Evolutionary conservation across 345 rosid genomes (phyloP).

Genomic region (Salix arbutifolia): DNA sequence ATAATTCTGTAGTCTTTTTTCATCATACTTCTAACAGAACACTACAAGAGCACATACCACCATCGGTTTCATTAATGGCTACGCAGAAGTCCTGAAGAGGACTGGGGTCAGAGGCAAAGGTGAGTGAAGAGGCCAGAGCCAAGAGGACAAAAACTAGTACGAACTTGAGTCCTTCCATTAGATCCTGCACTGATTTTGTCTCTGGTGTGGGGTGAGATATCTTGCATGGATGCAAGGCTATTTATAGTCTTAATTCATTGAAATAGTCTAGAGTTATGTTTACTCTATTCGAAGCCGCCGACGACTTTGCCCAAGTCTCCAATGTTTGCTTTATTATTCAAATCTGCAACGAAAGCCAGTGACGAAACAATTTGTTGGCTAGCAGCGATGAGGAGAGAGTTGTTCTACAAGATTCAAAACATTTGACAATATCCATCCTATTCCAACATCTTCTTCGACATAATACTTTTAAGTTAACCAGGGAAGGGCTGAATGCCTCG

Average conservation of each 20-base stretch:
- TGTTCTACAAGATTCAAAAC: too few species aligned
- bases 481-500: not conserved
- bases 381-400: too few species aligned
- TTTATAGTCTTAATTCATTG: not conserved
- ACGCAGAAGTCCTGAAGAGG: conserved; percentile 18
- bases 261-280: not conserved
- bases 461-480: not conserved
- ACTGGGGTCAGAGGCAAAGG: conserved; percentile 4
- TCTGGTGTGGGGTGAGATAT: not conserved
- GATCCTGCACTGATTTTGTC: too few species aligned
- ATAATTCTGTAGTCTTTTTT: too few species aligned
- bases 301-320: not conserved
- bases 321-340: not conserved
- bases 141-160: not conserved
- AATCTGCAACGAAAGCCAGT: not conserved
- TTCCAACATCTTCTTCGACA: not conserved
- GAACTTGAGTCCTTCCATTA: not conserved
- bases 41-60: not conserved
- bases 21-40: too few species aligned
- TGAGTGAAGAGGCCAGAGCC: not conserved
- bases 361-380: not conserved
- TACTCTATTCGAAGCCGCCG: not conserved
- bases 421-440: too few species aligned
- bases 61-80: not conserved
- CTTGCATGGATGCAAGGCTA: not conserved